Conservation (phyloP, 768 basidiomycete genomes). For the Russula compacta region DNA sequence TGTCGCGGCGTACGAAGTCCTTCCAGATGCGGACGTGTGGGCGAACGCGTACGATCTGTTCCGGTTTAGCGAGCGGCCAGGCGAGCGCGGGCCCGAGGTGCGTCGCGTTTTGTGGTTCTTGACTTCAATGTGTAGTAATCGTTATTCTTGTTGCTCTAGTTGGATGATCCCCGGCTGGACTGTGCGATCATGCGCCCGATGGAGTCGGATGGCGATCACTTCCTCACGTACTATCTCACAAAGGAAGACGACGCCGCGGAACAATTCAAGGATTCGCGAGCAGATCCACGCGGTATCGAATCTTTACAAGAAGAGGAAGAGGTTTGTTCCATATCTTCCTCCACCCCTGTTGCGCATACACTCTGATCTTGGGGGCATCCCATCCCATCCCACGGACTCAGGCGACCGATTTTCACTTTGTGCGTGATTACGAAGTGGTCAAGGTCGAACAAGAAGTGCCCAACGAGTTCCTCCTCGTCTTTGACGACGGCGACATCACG, state of each 20-base stretch:
- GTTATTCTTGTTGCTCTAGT: slow-evolving; percentile 29
- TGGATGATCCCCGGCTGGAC: slow-evolving; percentile 71
- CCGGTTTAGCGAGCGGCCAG: slow-evolving; percentile 77
- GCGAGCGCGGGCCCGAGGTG: slow-evolving; percentile 66
- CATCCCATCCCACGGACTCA: slow-evolving; percentile 23
- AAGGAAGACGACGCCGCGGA: slow-evolving; percentile 63
- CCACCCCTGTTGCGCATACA: background rate
- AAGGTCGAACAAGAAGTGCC: slow-evolving; percentile 81
- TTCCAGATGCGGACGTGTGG: slow-evolving; percentile 83
- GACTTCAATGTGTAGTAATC: too few relatives aligned
- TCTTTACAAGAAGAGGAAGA: slow-evolving; percentile 45
- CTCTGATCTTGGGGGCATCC: background rate
- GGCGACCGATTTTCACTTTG: slow-evolving; percentile 66
- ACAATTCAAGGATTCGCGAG: slow-evolving; percentile 54
- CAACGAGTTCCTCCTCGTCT: slow-evolving; percentile 72
- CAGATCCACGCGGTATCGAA: slow-evolving; percentile 29
- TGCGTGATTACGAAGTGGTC: slow-evolving; percentile 81
- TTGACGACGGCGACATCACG: slow-evolving; percentile 41
- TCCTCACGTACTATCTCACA: slow-evolving; percentile 78
- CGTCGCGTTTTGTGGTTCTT: slow-evolving; percentile 20
- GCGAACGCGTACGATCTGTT: slow-evolving; percentile 84
- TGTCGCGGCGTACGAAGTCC: slow-evolving; percentile 71
- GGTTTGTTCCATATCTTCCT: slow-evolving; percentile 28
- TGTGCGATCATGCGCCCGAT: slow-evolving; percentile 82
- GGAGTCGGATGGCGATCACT: slow-evolving; percentile 83